These are phyloP conservation scores for Lyophyllum semitale DNA, from an alignment of 768 basidiomycete genomes.

Conservation along the genomic window DNA sequence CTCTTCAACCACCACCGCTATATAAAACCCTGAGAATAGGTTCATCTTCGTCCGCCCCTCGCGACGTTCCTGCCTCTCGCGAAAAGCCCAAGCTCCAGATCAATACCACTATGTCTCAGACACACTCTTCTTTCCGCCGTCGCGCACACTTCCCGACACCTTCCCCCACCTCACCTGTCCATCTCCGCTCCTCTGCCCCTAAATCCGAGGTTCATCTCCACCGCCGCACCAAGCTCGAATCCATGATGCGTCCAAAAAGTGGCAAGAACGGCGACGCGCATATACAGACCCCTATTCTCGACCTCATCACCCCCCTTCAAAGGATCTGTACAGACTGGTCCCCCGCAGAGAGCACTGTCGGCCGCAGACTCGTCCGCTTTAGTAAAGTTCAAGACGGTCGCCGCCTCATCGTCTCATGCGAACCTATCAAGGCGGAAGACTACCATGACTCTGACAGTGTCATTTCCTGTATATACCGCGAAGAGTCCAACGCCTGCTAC, in stretches of 20 bases:
- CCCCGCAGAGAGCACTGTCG: conserved; percentile 61
- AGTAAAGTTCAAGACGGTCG: conserved; percentile 75
- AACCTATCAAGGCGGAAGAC: conserved; percentile 70
- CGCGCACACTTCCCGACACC: conserved; percentile 42
- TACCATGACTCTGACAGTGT: conserved; percentile 77
- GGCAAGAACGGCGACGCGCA: conserved; percentile 39
- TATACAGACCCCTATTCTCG: conserved; percentile 58
- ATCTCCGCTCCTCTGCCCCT: conserved; percentile 26
- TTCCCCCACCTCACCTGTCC: conserved; percentile 41
- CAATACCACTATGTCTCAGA: conserved; percentile 7
- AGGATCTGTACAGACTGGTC: conserved; percentile 60
- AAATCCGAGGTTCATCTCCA: conserved; percentile 38
- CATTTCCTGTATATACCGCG: conserved; percentile 92
- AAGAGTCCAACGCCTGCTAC: conserved; percentile 75
- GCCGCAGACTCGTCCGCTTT: conserved; percentile 88
- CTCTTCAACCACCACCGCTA: conserved; percentile 7
- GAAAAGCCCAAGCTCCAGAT: conserved; percentile 36
- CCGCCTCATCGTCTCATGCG: conserved; percentile 76
- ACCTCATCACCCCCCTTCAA: conserved; percentile 59
- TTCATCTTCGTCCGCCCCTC: conserved; percentile 5
- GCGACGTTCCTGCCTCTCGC: conserved; percentile 9
- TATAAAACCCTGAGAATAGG: conserved; percentile 10
- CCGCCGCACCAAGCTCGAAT: conserved; percentile 44
- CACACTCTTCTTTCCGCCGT: conserved; percentile 32
- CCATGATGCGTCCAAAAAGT: conserved; percentile 45